Base-by-base conservation (phyloP, 2,329 filamentous ascomycete genomes). In the Exophiala alcalophila region DNA sequence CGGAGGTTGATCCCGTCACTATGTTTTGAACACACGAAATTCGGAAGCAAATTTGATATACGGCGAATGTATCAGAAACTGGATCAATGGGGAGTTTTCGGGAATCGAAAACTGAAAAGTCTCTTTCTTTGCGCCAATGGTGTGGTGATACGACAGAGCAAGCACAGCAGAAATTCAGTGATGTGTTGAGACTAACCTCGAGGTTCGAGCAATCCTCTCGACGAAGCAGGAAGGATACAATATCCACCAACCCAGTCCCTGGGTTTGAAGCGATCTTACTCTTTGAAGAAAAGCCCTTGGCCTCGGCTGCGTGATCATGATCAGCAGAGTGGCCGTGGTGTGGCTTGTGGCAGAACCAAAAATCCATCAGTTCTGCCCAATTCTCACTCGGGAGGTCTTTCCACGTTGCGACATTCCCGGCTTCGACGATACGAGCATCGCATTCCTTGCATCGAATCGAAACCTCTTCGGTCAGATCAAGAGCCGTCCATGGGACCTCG, bases 311-410 rank as follows among this genome's bases (percentile, higher is more conserved):
- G 31, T 66, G 63, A n/a, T 75, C 66, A n/a, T n/a, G n/a, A 15
- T 74, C 59, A 24, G 61, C 47, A 5, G 57, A 57, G 35, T 70
- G 61, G n/a, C 60, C 57, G 18, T 72, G 55, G 28, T 70, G 65
- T 2, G 94, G 92, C 65, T 97, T 97, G 65, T 98, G 92, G 59
- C 92, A 98, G 65, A 98, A 94, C 92, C 92, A 98, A 56, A 98
- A 94, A 64, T 98, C 94, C 92, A 98, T 98, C 90, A 98, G 94
- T 68, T 98, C 92, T 0, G 92, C 94, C 92, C 92, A 98, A 59
- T 95, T 91, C 57, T 94, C 89, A 59, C 89, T 95, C 0, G 92
- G 92, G 12, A 98, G 70, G 59, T 98, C 89, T 65, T 91, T 95
- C 91, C 92, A 98, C 25, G 67, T 64, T 26, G 64, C 67, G 5